Evolutionary conservation across 1,139 yeast genomes (phyloP), one percentile per base, ranked within the genome.

Genomic region (Schwanniomyces etchellsii): DNA sequence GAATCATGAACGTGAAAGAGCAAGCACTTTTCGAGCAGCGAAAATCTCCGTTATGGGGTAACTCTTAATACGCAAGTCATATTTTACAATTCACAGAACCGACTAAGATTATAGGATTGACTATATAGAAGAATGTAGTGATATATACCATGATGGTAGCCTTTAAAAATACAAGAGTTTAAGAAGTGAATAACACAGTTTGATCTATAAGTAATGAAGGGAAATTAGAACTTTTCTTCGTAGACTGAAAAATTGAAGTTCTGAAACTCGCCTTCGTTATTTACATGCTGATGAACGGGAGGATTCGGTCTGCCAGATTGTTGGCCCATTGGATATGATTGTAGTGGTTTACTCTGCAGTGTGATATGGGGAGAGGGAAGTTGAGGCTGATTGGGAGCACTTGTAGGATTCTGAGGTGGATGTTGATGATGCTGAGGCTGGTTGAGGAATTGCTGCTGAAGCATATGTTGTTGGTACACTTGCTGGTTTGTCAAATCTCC

Each of bases 401-500:
- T n/a, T n/a, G n/a, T n/a, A n/a, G n/a, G n/a, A n/a, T n/a, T n/a
- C n/a, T n/a, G 16, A 18, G 20, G 29, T 14, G 30, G 29, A 20
- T 3, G 29, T 4, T 26, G 35, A 11, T 4, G 27, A n/a, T 23
- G 28, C 26, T 28, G 36, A 4, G 33, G 43, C 22, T 35, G 45
- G 26, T 41, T 44, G 11, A 40, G 30, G 35, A 42, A 33, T 16
- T 44, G 47, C 16, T 41, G 46, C 21, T 36, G 45, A 11, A 38
- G 35, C 28, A 43, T 25, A 24, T 42, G 48, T 23, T 34, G 47
- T 14, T 43, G 47, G 27, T 39, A 35, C 25, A 41, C 24, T 25
- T 24, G 16, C 21, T 28, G 27, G 14, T 21, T 26, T 20, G 34
- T 14, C 27, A 29, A 9, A 26, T 9, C 12, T 30, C 33, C 9